Base-by-base conservation (phyloP, 345 rosid genomes). In the Eucalyptus coolabah region DNA sequence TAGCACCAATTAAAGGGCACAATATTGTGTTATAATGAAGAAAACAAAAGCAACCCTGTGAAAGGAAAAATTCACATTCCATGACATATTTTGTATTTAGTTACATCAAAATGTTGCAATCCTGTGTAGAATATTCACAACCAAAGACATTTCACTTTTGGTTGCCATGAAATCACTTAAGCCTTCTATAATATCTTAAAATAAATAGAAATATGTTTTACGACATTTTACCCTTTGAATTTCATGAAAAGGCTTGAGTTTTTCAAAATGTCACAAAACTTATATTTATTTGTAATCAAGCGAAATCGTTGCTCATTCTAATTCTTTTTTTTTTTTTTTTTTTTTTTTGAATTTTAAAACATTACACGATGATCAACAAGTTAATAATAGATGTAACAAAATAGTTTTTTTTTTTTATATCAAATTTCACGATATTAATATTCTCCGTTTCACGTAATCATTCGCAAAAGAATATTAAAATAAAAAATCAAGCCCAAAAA, bases 11-110 rank as follows among this genome's bases (percentile, higher is more conserved):
- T 24, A 56, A 69, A 19, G 45, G 44, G 2, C 23, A 4, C 14
- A 3, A 19, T 34, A 34, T 9, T 9, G 2, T 3, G 1, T 19
- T 19, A 37, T 5, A 2, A 37, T 72, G 24, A 13, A 5, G 0
- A 37, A 37, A 53, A 19, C 59, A 53, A 69, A 12, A 37, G 15
- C 15, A 37, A 77, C 9, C 14, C 2, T 3, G 16, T 37, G 21
- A 37, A 77, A 77, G 10, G 24, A 34, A 34, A 69, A 69, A 69
- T 69, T 69, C 44, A 32, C 81, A 69, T 69, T 34, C 44, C 2
- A 9, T 9, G 81, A 40, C 44, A 8, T 10, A 34, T 18, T 18
- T 69, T 34, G 4, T 3, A 34, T 69, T 69, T 72, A 21, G 0
- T 37, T 37, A 37, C 28, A 37, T 37, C 14, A 37, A 77, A 69